Conservation (phyloP, 768 basidiomycete species). For the Auriculariales sp. region DNA sequence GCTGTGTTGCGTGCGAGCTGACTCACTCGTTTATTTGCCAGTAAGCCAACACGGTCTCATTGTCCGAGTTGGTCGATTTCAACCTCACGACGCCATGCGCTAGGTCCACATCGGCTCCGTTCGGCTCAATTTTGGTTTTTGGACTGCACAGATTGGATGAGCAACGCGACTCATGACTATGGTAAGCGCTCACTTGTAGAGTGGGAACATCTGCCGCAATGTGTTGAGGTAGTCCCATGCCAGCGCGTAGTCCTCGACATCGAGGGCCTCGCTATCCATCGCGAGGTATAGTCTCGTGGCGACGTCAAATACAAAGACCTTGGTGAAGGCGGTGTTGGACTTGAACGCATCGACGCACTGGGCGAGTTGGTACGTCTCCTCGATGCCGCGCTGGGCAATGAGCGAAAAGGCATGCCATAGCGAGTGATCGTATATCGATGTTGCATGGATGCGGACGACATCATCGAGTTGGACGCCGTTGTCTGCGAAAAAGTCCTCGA, state of each 20-base stretch:
- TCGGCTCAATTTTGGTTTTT: neutral
- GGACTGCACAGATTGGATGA: too few relatives aligned
- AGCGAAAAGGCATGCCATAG: constrained; percentile 85
- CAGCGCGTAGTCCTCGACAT: constrained; percentile 73
- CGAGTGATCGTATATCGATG: constrained; percentile 86
- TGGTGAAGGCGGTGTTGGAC: constrained; percentile 29
- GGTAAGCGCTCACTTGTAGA: constrained; percentile 55
- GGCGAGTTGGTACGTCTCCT: constrained; percentile 19
- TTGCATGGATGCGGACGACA: constrained; percentile 77
- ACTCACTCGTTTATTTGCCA: neutral
- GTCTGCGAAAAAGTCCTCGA: too few relatives aligned
- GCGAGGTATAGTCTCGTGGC: constrained; percentile 80
- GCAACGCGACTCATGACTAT: too few relatives aligned
- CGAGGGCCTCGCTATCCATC: constrained; percentile 84
- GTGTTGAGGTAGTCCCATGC: constrained; percentile 86
- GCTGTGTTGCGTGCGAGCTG: neutral
- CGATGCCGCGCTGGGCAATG: constrained; percentile 76
- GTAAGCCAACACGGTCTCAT: constrained; percentile 1
- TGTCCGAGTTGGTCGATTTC: neutral
- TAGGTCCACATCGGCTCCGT: neutral
- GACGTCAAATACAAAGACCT: constrained; percentile 87
- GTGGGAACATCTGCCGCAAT: constrained; percentile 68
- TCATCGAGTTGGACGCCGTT: constrained; percentile 47
- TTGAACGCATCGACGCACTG: neutral
- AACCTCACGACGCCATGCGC: neutral